These are phyloP conservation scores for Crithidia sp. DNA, from an alignment of 208 protist genomes.

Conservation along the genomic window DNA sequence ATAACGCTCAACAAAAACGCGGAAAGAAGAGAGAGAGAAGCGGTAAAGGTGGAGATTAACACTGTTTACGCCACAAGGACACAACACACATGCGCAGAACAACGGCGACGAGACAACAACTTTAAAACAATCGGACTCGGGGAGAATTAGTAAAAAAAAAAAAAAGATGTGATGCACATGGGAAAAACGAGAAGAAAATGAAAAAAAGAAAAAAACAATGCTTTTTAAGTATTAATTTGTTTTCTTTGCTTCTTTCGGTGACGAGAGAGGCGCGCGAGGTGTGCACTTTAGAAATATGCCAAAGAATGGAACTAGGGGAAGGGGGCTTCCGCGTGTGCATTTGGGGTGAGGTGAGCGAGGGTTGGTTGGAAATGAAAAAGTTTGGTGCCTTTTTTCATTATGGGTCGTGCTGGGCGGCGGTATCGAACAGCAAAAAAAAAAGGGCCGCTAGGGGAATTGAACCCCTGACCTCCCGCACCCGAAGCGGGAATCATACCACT, in stretches of 20 bases:
- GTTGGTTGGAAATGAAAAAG: too few species aligned
- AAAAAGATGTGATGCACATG: slow-evolving; percentile 5
- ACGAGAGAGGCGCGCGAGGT: too few species aligned
- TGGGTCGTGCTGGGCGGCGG: not conserved
- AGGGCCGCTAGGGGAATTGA: slow-evolving; percentile 86
- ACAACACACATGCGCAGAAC: not conserved
- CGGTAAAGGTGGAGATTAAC: slow-evolving; percentile 10
- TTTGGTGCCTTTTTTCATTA: not conserved
- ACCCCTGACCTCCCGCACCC: slow-evolving; percentile 89
- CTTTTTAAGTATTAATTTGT: not conserved
- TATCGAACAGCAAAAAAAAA: slow-evolving; percentile 23
- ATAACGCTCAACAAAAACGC: not conserved
- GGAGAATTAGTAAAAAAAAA: not conserved
- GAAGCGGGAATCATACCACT: slow-evolving; percentile 91
- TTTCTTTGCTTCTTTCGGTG: not conserved
- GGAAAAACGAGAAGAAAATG: not conserved
- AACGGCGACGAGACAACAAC: not conserved
- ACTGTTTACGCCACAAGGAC: slow-evolving; percentile 1
- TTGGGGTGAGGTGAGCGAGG: too few species aligned
- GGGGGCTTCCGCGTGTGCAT: too few species aligned
- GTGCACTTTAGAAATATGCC: too few species aligned
- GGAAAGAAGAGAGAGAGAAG: slow-evolving; percentile 2
- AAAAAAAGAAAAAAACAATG: not conserved
- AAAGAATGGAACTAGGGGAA: too few species aligned
- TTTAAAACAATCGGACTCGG: not conserved